Evolutionary conservation across 1,139 yeast species (phyloP).

Genomic region (Casaregolazyma lundiana): DNA sequence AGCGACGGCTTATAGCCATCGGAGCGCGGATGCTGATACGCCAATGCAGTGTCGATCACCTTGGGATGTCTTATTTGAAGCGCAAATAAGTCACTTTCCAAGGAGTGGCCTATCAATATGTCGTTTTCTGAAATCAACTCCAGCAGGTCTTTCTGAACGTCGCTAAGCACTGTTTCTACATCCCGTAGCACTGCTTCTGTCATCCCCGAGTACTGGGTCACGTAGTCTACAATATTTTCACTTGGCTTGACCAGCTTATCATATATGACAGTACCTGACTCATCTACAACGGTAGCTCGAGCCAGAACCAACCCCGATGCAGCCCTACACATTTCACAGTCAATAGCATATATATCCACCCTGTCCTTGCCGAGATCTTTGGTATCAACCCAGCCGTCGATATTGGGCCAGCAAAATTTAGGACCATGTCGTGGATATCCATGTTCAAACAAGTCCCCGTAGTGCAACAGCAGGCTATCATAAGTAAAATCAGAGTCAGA

Average conservation of each 20-base stretch:
- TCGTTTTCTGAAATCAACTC: slow-evolving; percentile 57
- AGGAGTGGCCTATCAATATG: slow-evolving; percentile 83
- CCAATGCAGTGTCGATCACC: slow-evolving; percentile 79
- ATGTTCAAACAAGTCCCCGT: slow-evolving; percentile 44
- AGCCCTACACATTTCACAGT: slow-evolving; percentile 88
- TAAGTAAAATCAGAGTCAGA: slow-evolving; percentile 34
- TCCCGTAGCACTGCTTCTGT: slow-evolving; percentile 59
- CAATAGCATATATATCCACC: slow-evolving; percentile 69
- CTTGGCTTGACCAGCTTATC: slow-evolving; percentile 77
- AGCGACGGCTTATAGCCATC: slow-evolving; percentile 76
- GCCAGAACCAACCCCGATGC: slow-evolving; percentile 63
- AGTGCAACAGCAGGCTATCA: slow-evolving; percentile 48
- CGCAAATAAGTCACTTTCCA: slow-evolving; percentile 85
- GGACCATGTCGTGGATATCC: slow-evolving; percentile 55
- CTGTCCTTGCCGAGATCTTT: slow-evolving; percentile 37
- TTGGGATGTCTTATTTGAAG: slow-evolving; percentile 67
- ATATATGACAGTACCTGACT: slow-evolving; percentile 52
- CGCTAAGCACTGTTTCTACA: slow-evolving; percentile 61
- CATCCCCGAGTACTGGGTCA: slow-evolving; percentile 82
- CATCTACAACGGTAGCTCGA: slow-evolving; percentile 69
- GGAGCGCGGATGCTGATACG: slow-evolving; percentile 76
- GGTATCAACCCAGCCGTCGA: slow-evolving; percentile 57
- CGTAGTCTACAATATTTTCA: slow-evolving; percentile 68
- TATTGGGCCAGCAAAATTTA: slow-evolving; percentile 15
- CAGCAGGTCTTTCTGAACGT: slow-evolving; percentile 58